Evolutionary conservation across 1,284 basidiomycete genomes (phyloP).

Genomic region (Pseudozyma sp.): DNA sequence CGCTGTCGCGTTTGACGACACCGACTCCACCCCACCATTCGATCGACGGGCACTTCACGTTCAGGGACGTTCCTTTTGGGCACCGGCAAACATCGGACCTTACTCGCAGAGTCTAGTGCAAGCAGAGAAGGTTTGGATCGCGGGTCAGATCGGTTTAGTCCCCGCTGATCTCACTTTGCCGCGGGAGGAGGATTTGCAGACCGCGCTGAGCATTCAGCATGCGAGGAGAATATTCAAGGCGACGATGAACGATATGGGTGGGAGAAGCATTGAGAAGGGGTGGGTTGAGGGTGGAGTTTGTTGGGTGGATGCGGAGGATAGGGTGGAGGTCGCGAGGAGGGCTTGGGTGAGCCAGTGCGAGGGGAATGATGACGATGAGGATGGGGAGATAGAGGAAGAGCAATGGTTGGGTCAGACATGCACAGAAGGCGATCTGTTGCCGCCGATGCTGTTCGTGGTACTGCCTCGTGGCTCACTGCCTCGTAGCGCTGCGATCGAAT

Average conservation of each 20-base stretch:
- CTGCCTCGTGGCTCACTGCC: constrained; percentile 49
- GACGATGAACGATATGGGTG: constrained; percentile 47
- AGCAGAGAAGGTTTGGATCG: constrained; percentile 81
- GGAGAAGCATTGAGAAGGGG: constrained; percentile 27
- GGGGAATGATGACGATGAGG: constrained; percentile 11
- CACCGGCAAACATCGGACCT: constrained; percentile 97
- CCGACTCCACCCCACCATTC: neutral
- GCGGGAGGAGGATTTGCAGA: constrained; percentile 73
- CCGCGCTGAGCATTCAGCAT: constrained; percentile 84
- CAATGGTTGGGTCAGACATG: constrained; percentile 28
- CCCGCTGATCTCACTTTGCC: constrained; percentile 81
- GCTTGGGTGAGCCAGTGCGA: constrained; percentile 20
- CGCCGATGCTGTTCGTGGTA: constrained; percentile 52
- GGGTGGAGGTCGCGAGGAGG: constrained; percentile 13
- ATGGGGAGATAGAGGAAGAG: constrained; percentile 16
- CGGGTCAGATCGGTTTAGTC: constrained; percentile 92
- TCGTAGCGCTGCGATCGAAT: constrained; percentile 55
- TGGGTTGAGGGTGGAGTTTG: constrained; percentile 66
- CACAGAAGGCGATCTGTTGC: neutral
- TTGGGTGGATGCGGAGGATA: constrained; percentile 54
- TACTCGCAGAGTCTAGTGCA: constrained; percentile 93
- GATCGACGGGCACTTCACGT: constrained; percentile 79
- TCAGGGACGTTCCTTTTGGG: constrained; percentile 96
- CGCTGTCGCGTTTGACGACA: constrained; percentile 25
- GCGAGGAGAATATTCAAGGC: constrained; percentile 76